Conservation (phyloP, 2,329 filamentous ascomycete species). For the Epichloe hybrida region DNA sequence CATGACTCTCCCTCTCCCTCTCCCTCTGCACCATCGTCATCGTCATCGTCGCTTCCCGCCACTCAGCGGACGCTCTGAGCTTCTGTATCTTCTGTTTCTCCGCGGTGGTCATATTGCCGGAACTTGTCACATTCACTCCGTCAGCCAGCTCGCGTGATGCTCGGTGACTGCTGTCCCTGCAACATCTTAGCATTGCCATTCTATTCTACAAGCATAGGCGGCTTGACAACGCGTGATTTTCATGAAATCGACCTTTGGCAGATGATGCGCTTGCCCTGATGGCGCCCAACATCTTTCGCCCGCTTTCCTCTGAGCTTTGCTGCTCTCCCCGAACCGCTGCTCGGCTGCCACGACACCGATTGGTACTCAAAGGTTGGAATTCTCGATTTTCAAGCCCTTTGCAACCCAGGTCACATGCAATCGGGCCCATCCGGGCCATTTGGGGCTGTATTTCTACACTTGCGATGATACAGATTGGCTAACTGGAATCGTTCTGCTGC, state of each 20-base stretch:
- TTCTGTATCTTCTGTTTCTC: background rate
- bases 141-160: no score
- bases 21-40: background rate
- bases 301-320: constrained; percentile 20
- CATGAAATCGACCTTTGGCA: constrained; percentile 8
- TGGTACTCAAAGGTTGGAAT: constrained; percentile 12
- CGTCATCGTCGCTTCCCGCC: background rate
- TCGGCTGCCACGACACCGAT: constrained; percentile 13
- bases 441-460: background rate
- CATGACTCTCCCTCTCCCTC: background rate
- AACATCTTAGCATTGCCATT: no score
- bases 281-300: constrained; percentile 22
- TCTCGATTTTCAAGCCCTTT: background rate
- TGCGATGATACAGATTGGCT: background rate
- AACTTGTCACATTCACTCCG: no score
- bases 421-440: background rate
- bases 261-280: constrained; percentile 19
- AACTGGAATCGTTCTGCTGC: background rate
- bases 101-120: no score
- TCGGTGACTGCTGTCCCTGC: no score
- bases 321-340: constrained; percentile 11
- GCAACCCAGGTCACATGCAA: background rate
- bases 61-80: background rate
- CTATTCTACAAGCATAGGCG: no score
- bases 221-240: background rate